Evolutionary conservation across 2,329 filamentous ascomycete species (phyloP), one percentile per base, ranked within the genome.

Genomic region (Zymoseptoria pseudotritici): DNA sequence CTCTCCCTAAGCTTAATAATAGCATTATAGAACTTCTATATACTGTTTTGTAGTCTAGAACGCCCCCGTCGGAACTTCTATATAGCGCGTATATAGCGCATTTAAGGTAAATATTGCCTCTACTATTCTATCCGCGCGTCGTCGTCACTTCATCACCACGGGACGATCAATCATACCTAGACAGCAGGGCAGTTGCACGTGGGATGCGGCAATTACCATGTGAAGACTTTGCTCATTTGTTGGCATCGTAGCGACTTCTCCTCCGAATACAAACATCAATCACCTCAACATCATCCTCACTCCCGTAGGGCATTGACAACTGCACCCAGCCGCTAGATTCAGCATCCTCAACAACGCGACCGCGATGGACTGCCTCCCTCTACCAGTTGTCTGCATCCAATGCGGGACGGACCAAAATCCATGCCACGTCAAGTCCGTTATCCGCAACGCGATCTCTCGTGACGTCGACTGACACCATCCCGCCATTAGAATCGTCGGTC

Each of bases 391-490:
- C 22, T 74, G 72, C 62, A 71, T 74, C 51, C 72, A 74, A 58
- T 74, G 72, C 62, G 72, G 72, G 26, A 72, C 67, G 42, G 63
- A 75, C 51, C 71, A 75, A 58, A 74, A 74, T 53, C 72, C 72
- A 20, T 75, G 73, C 64, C 71, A 75, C 56, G 63, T 73, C 59
- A 75, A 75, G 63, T 62, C 31, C 10, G 60, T 54, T 11, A n/a
- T 11, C 19, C 17, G 36, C 20, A 26, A 21, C 51, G 9, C 20
- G 46, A 20, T 20, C 11, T 7, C 11, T 6, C 8, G 42, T 17
- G n/a, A 20, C 6, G n/a, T 49, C 10, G 21, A 29, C 55, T 57
- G 50, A 57, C 24, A 46, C 6, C 36, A 46, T 50, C 22, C 10
- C 49, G 26, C 55, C 3, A 5, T 24, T 26, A 62, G 60, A 54